Conservation (phyloP, 129 eudicot genomes). For the Flaveria robusta region DNA sequence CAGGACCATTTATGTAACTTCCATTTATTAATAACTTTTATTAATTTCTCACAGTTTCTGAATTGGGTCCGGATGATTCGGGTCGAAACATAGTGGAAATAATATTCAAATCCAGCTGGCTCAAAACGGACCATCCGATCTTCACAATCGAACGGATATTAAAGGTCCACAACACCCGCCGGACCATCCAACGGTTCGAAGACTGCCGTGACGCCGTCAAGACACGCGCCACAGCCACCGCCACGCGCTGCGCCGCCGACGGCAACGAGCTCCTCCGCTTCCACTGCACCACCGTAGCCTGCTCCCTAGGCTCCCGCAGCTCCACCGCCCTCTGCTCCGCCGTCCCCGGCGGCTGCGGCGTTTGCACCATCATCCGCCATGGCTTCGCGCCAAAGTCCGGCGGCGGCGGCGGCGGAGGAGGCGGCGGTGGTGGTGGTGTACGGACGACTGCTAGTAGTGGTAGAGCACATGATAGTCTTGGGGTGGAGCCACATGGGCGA, state of each 20-base stretch:
- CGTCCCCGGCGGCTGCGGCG: slow-evolving; percentile 60
- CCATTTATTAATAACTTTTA: background rate
- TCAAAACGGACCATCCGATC: slow-evolving; percentile 62
- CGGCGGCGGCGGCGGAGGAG: slow-evolving; percentile 33
- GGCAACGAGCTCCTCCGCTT: slow-evolving; percentile 93
- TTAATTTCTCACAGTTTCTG: slow-evolving; percentile 54
- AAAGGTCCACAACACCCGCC: slow-evolving; percentile 81
- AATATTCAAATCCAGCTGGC: slow-evolving; percentile 97
- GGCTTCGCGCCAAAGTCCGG: slow-evolving; percentile 46
- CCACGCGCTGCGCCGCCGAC: slow-evolving; percentile 80
- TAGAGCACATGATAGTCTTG: slow-evolving; percentile 76
- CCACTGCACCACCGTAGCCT: slow-evolving; percentile 77
- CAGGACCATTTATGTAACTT: slow-evolving; percentile 23
- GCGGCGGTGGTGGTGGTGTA: slow-evolving; percentile 49
- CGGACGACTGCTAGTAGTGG: slow-evolving; percentile 91
- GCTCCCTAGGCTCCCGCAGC: slow-evolving; percentile 70
- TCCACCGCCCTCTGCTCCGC: slow-evolving; percentile 72
- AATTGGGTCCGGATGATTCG: slow-evolving; percentile 88
- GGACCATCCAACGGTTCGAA: slow-evolving; percentile 70
- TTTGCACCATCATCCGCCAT: slow-evolving; percentile 68
- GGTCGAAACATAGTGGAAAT: slow-evolving; percentile 95
- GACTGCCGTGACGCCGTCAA: slow-evolving; percentile 83
- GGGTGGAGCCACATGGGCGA: slow-evolving; percentile 42
- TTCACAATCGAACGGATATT: slow-evolving; percentile 83
- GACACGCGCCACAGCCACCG: slow-evolving; percentile 64